A percentile compares a stretch with the other conserved stretches of the same genome.
Conservation (phyloP, 352 stramenopile species). For the Phytophthora foliorum region DNA sequence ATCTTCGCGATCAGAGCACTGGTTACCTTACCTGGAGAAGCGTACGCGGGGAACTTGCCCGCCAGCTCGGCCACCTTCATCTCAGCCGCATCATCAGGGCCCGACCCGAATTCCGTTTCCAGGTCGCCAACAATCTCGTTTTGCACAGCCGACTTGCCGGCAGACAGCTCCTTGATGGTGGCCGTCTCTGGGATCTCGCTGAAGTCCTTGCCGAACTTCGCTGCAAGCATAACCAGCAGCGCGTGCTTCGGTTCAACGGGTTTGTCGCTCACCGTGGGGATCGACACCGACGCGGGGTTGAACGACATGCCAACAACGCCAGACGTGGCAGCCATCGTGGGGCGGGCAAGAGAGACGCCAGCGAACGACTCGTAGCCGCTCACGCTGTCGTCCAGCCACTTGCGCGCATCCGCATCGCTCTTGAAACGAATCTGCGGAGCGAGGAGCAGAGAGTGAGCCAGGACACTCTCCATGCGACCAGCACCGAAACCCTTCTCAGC, state of each 20-base stretch:
- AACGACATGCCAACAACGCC: conserved; percentile 51
- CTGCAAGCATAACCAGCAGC: conserved; percentile 77
- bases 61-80: conserved; percentile 80
- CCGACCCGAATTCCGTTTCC: conserved; percentile 87
- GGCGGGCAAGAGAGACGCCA: conserved; percentile 67
- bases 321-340: conserved; percentile 27
- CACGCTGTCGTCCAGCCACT: conserved; percentile 84
- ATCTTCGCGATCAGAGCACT: conserved; percentile 86
- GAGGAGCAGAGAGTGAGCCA: conserved; percentile 73
- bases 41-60: conserved; percentile 73
- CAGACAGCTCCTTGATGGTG: conserved; percentile 76
- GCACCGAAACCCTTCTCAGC: conserved; percentile 67
- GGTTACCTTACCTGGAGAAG: conserved; percentile 77
- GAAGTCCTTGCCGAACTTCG: conserved; percentile 82
- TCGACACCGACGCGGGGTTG: conserved; percentile 48
- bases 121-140: conserved; percentile 91
- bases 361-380: conserved; percentile 79
- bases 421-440: conserved; percentile 74
- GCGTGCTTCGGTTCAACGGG: conserved; percentile 80
- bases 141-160: conserved; percentile 51
- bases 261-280: conserved; percentile 69
- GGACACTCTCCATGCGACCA: conserved; percentile 80
- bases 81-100: conserved; percentile 78
- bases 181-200: conserved; percentile 66
- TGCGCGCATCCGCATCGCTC: conserved; percentile 74